A percentile compares a stretch with the other conserved stretches of the same genome.
Conservation (phyloP, 495 filamentous ascomycete species). For the Neurospora terricola region DNA sequence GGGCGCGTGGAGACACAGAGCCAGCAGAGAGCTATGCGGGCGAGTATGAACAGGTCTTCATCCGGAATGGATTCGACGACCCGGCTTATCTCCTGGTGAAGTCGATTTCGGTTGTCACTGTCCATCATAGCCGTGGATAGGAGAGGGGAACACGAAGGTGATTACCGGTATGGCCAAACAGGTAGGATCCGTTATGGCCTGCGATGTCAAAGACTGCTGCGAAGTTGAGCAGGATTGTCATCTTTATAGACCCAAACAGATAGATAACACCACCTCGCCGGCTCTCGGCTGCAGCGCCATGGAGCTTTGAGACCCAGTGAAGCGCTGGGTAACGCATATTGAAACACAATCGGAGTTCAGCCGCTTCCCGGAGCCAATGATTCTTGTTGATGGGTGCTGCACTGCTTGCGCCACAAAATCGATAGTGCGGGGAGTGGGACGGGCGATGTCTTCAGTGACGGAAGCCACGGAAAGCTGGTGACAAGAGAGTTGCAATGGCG, state of each 20-base stretch:
- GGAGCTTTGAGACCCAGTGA: neutral
- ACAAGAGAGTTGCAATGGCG: neutral
- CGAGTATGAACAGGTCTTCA: neutral
- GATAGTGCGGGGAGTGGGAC: neutral
- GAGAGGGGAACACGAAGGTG: neutral
- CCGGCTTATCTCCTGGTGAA: neutral
- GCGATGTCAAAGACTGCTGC: neutral
- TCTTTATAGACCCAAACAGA: neutral
- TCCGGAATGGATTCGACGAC: neutral
- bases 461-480: neutral
- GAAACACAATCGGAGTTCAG: neutral
- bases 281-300: neutral
- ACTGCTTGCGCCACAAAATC: neutral
- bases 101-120: neutral
- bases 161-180: neutral
- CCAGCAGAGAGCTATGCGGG: slow-evolving; percentile 15
- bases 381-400: neutral
- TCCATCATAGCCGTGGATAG: neutral
- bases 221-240: neutral
- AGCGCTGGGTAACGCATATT: neutral
- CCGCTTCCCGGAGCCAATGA: neutral
- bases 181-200: too few species aligned
- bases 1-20: slow-evolving; percentile 10
- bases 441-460: neutral
- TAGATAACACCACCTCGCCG: neutral